Evolutionary conservation across 192 early-diverging fungal species (phyloP).

Genomic region (Pilobolus umbonatus): DNA sequence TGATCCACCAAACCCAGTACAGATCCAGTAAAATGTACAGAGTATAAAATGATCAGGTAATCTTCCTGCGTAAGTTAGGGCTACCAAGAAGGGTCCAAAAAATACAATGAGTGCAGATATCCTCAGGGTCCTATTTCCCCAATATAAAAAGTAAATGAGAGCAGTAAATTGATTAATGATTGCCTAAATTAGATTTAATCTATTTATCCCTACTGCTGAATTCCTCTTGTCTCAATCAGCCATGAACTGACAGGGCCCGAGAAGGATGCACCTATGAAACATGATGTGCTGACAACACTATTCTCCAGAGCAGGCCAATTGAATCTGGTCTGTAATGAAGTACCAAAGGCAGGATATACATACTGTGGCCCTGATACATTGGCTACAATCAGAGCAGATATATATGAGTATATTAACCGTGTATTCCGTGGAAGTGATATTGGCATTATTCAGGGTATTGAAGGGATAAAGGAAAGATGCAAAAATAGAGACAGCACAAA

Average conservation of each 20-base stretch:
- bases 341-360: slow-evolving; percentile 25
- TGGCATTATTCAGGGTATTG: background rate
- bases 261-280: slow-evolving; percentile 26
- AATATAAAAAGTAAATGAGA: background rate
- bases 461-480: background rate
- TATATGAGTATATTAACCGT: slow-evolving; percentile 4
- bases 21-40: slow-evolving; percentile 15
- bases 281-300: slow-evolving; percentile 27
- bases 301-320: slow-evolving; percentile 25
- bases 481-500: background rate
- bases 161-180: background rate
- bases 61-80: slow-evolving; percentile 22
- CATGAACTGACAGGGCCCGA: slow-evolving; percentile 26
- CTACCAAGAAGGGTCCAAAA: slow-evolving; percentile 14
- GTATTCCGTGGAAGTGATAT: background rate
- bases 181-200: background rate
- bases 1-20: slow-evolving; percentile 14
- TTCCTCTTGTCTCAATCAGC: slow-evolving; percentile 18
- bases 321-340: slow-evolving; percentile 15
- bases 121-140: slow-evolving; percentile 8
- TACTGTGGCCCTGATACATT: slow-evolving; percentile 31
- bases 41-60: slow-evolving; percentile 13
- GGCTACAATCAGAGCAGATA: slow-evolving; percentile 21
- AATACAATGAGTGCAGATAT: slow-evolving; percentile 9
- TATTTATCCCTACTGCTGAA: slow-evolving; percentile 3